Evolutionary conservation across 345 rosid species (phyloP).

Genomic region (Syzygium jambos): DNA sequence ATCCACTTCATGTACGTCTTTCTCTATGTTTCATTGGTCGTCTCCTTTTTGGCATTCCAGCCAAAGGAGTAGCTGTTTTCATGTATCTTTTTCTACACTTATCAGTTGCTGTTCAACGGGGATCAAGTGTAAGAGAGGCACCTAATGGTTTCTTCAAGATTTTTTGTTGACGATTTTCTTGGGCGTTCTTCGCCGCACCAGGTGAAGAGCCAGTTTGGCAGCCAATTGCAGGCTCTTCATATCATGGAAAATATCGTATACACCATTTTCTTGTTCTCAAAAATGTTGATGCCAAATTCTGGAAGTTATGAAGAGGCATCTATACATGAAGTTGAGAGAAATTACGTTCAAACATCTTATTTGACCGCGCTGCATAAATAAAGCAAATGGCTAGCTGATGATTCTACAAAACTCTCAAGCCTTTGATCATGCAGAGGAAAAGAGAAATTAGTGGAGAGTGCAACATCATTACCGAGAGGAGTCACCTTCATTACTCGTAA

Average conservation of each 20-base stretch:
- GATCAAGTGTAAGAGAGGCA: no score
- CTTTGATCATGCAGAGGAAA: not conserved
- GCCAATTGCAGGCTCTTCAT: not conserved
- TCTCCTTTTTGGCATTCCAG: no score
- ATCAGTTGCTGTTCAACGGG: no score
- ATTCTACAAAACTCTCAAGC: not conserved
- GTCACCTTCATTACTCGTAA: not conserved
- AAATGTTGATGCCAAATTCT: not conserved
- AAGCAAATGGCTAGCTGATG: not conserved
- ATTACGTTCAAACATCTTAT: not conserved
- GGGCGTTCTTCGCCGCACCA: fast-evolving
- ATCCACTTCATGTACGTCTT: no score
- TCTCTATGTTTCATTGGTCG: no score
- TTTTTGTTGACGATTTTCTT: no score
- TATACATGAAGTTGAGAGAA: not conserved
- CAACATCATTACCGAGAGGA: not conserved
- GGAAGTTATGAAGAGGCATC: not conserved
- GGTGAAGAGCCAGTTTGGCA: not conserved
- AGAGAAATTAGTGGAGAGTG: not conserved
- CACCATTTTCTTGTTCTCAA: not conserved
- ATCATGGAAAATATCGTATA: not conserved
- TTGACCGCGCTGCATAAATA: not conserved
- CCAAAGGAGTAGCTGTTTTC: no score
- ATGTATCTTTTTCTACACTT: no score
- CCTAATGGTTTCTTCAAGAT: no score